phyloP scores from a whole-genome alignment of 257 asterid species.

The Scutellaria baicalensis region DNA sequence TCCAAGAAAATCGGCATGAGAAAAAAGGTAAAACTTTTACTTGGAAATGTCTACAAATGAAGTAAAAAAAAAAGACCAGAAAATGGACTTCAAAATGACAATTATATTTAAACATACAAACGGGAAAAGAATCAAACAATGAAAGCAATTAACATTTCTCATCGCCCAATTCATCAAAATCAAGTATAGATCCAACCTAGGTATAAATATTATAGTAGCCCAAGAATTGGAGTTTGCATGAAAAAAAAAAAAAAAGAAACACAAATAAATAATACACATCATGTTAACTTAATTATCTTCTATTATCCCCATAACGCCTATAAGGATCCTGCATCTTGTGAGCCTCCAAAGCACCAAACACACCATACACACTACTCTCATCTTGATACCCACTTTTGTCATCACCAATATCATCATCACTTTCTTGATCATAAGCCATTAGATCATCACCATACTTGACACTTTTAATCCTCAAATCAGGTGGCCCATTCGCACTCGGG shows the following conservation, averaged over 20 bases:
- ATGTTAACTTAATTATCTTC: slow-evolving; percentile 3
- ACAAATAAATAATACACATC: not conserved
- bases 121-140: slow-evolving; percentile 8
- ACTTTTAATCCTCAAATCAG: slow-evolving; percentile 38
- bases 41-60: too few relatives aligned
- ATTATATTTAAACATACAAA: not conserved
- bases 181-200: not conserved
- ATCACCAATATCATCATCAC: slow-evolving; percentile 28
- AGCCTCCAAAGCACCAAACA: slow-evolving; percentile 59
- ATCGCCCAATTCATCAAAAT: not conserved
- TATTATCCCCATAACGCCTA: slow-evolving; percentile 29
- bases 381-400: slow-evolving; percentile 20
- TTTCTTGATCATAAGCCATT: slow-evolving; percentile 56
- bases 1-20: too few relatives aligned
- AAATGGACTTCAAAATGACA: too few relatives aligned
- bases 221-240: not conserved
- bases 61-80: too few relatives aligned
- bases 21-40: too few relatives aligned
- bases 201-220: too few relatives aligned
- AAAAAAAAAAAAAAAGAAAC: not conserved
- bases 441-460: slow-evolving; percentile 61
- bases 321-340: slow-evolving; percentile 56
- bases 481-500: slow-evolving; percentile 4
- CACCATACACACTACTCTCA: slow-evolving; percentile 73
- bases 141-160: not conserved